phyloP scores from a whole-genome alignment of 2,329 filamentous ascomycete species.

The Aspergillus proliferans region DNA sequence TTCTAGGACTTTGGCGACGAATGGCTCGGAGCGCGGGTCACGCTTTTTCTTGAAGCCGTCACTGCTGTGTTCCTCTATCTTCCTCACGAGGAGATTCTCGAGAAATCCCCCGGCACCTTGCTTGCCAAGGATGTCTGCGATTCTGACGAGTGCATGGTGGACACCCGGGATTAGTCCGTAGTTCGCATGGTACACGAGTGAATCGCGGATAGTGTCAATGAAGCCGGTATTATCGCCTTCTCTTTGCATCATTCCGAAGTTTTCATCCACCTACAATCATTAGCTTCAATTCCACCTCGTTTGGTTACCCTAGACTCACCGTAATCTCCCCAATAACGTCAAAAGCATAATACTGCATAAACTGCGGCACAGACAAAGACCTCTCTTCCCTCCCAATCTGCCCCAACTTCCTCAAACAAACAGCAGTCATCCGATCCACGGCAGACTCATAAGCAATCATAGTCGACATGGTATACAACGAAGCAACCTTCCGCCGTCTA shows the following conservation, averaged over 20 bases:
- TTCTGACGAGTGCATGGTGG: no score
- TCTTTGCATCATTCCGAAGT: neutral
- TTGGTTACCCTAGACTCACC: neutral
- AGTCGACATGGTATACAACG: conserved; percentile 10
- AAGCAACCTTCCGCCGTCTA: conserved; percentile 8
- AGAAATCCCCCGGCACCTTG: no score
- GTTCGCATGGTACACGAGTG: neutral
- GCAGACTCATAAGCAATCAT: conserved; percentile 10
- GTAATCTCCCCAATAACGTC: conserved; percentile 10
- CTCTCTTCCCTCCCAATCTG: conserved; percentile 1
- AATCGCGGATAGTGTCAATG: neutral
- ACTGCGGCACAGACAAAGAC: conserved; percentile 13
- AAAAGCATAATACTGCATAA: conserved; percentile 22
- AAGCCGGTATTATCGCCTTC: conserved; percentile 1
- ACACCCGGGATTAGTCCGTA: neutral
- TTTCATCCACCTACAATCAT: conserved; percentile 1
- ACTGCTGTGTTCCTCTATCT: neutral
- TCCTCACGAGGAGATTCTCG: neutral
- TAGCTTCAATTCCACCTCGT: neutral
- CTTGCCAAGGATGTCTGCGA: no score
- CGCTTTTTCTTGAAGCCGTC: neutral
- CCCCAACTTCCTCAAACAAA: conserved; percentile 2
- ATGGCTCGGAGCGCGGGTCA: neutral
- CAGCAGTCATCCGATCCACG: conserved; percentile 8
- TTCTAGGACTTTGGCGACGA: neutral